Conservation (phyloP, 768 basidiomycete species). For the Royoungia palumana region DNA sequence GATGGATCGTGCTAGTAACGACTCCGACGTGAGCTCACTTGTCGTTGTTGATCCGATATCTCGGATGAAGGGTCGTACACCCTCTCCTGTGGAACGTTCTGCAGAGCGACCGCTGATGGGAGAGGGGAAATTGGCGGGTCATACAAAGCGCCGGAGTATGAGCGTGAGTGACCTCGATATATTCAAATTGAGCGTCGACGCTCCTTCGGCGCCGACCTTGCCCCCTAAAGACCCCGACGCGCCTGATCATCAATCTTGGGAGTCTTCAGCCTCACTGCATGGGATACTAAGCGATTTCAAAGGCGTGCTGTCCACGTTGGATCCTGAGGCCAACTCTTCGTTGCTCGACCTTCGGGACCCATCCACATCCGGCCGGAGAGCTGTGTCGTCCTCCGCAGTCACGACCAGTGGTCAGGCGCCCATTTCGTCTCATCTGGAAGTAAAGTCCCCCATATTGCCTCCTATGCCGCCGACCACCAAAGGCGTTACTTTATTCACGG, state of each 20-base stretch:
- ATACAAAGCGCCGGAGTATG: slow-evolving; percentile 63
- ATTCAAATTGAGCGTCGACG: slow-evolving; percentile 40
- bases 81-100: slow-evolving; percentile 31
- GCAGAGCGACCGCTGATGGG: slow-evolving; percentile 23
- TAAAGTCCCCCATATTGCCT: slow-evolving; percentile 20
- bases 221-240: slow-evolving; percentile 28
- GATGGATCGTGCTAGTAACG: slow-evolving; percentile 35
- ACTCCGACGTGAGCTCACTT: slow-evolving; percentile 53
- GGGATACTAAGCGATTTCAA: slow-evolving; percentile 72
- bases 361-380: slow-evolving; percentile 51
- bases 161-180: slow-evolving; percentile 67
- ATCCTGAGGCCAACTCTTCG: slow-evolving; percentile 47
- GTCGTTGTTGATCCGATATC: slow-evolving; percentile 52
- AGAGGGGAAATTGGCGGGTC: slow-evolving; percentile 28
- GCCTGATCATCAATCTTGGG: slow-evolving; percentile 36
- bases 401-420: slow-evolving; percentile 32
- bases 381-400: slow-evolving; percentile 34
- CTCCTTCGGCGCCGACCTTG: slow-evolving; percentile 37
- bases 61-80: slow-evolving; percentile 34
- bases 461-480: slow-evolving; percentile 20
- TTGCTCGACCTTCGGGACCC: slow-evolving; percentile 66
- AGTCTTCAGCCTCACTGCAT: slow-evolving; percentile 43
- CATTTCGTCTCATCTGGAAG: slow-evolving; percentile 15
- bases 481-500: slow-evolving; percentile 24
- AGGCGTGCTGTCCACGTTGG: slow-evolving; percentile 67